Conservation (phyloP, 176 grass and related monocot genomes). For the Echinochloa phyllopogon region DNA sequence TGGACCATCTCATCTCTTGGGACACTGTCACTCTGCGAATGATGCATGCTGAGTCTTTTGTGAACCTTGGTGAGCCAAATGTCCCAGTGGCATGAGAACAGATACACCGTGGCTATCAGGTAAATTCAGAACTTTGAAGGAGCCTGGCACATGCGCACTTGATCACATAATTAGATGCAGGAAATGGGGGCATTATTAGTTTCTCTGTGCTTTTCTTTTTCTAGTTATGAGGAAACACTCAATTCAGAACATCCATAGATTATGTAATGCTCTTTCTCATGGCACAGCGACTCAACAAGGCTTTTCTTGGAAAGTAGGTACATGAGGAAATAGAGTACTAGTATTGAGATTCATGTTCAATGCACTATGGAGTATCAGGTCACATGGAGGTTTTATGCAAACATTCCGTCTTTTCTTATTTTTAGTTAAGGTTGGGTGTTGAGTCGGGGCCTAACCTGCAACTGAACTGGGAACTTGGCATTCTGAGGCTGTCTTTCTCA, state of each 20-base stretch:
- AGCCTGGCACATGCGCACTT: conserved; percentile 18
- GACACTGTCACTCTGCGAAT: conserved; percentile 76
- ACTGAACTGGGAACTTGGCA: conserved; percentile 21
- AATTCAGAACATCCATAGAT: conserved; percentile 3
- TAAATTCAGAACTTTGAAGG: conserved; percentile 31
- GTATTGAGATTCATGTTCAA: background rate
- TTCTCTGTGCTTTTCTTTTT: background rate
- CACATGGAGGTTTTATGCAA: background rate
- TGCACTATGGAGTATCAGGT: background rate
- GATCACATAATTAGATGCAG: background rate
- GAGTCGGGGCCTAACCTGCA: background rate
- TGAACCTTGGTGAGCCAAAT: conserved; percentile 94
- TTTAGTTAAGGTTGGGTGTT: background rate
- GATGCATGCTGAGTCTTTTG: conserved; percentile 91
- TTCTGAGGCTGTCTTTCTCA: background rate
- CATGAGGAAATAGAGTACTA: background rate
- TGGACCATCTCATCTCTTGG: conserved; percentile 91
- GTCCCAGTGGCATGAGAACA: conserved; percentile 66
- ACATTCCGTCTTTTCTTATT: background rate
- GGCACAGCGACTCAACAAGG: background rate
- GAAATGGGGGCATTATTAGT: background rate
- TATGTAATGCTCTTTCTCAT: conserved; percentile 23
- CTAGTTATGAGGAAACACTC: conserved; percentile 4
- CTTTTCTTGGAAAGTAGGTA: conserved; percentile 12
- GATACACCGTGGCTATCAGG: conserved; percentile 23